Base-by-base conservation (phyloP, 2,329 filamentous ascomycete genomes). In the Mycocentrospora acerina region DNA sequence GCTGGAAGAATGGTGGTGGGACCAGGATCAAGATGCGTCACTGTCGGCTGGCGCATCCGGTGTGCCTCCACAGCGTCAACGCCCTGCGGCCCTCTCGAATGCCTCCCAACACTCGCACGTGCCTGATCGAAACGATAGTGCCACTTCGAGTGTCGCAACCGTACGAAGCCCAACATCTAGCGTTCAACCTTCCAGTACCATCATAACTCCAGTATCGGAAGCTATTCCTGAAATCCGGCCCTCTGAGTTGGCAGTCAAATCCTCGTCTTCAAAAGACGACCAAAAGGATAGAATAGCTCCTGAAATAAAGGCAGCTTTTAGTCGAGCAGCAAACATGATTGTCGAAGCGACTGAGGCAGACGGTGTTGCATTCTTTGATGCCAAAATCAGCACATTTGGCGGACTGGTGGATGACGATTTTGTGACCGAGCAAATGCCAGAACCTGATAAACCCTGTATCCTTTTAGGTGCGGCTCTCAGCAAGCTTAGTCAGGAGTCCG, bases 301-400 rank as follows among this genome's bases (percentile, higher is more conserved):
- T 4, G 63, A 68, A 25, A 42, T 67, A 8, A 56, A 53, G 25
- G 52, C 55, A 4, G 59, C 64, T 6, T 69, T 69, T 27, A 55
- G 51, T 14, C 44, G 65, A 18, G 66, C 66, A 7, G 61, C 64
- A 4, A 64, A 60, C 29, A 68, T 69, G 58, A 67, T 69, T n/a
- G 55, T 64, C 0, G 62, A 68, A 30, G 59, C 61, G 1, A 66
- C 60, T 7, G 65, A 68, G 37, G 53, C 63, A 8, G 64, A 67
- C 29, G 66, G 66, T 10, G 60, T 55, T 4, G 53, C 62, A 4
- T 69, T 69, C 38, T 67, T 68, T 27, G 66, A 69, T 31, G 65
- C 64, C 3, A 64, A 66, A 32, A 55, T 69, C 27, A 61, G 59
- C 26, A 67, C 61, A 4, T 68, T 67, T 32, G 64, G 63, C 9